Base-by-base conservation (phyloP, 2,329 filamentous ascomycete genomes). In the Chrysoporthe deuterocubensis region DNA sequence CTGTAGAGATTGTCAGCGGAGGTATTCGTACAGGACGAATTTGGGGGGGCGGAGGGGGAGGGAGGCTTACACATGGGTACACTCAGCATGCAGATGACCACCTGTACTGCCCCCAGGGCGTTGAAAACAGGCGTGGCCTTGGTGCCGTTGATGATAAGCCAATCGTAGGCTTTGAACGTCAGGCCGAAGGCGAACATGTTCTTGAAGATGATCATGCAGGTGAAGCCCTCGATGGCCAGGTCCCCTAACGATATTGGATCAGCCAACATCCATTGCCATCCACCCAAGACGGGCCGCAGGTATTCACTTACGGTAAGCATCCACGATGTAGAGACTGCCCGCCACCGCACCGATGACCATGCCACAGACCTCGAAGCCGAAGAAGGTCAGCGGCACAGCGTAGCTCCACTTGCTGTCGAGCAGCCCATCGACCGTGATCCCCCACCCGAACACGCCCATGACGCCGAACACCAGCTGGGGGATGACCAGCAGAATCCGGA, bases 331-430 rank as follows among this genome's bases (percentile, higher is more conserved):
- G 34, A 97, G 81, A 0, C 92, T 92, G 70, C 89, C 92, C 1
- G 92, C 90, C 2, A 97, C 93, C 1, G 94, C 93, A 0, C 94
- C 94, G 75, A 97, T 89, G 0, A 97, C 93, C 93, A 97, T 97
- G 2, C 93, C 93, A 69, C 91, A 89, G 9, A 97, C 92, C 76
- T 96, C 89, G 66, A 96, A 85, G 0, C 86, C 92, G 73, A 97
- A 96, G 78, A 96, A 97, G 58, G 93, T 85, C 64, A 95, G 87
- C 0, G 93, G 91, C 67, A 92, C 86, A 64, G 90, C 82, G 85
- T 91, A 96, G 43, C 88, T 85, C 75, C 91, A 96, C 69, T 84
- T 81, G 21, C 75, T 74, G 9, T 77, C 62, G 37, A 81, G 58
- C 81, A 89, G 84, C 64, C 92, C 83, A 37, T 86, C 83, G 0